These are phyloP conservation scores for Amborella trichopoda DNA, from an alignment of 164 flowering plant genomes.

Conservation along the genomic window DNA sequence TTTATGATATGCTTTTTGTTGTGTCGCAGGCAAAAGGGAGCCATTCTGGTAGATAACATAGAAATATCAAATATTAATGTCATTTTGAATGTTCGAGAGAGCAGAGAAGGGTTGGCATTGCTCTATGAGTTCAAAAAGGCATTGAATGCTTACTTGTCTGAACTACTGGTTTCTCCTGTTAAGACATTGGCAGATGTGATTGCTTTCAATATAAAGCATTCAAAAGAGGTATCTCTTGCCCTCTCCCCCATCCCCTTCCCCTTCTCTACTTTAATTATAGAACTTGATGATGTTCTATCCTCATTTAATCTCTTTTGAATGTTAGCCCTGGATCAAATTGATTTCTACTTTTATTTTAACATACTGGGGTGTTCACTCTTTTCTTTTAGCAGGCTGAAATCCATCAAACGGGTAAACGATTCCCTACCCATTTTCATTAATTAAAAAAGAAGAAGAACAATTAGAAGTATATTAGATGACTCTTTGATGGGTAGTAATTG, in stretches of 20 bases:
- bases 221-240: slow-evolving; percentile 37
- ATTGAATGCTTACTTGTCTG: slow-evolving; percentile 28
- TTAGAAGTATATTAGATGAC: too few species aligned
- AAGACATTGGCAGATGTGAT: slow-evolving; percentile 43
- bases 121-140: slow-evolving; percentile 44
- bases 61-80: slow-evolving; percentile 19
- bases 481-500: too few species aligned
- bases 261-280: background rate
- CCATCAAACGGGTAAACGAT: too few species aligned
- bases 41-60: slow-evolving; percentile 31
- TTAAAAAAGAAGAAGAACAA: too few species aligned
- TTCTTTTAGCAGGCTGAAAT: too few species aligned
- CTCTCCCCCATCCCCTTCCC: background rate
- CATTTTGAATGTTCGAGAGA: slow-evolving; percentile 8
- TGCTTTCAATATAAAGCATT: slow-evolving; percentile 32
- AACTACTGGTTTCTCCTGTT: slow-evolving; percentile 41
- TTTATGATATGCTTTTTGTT: too few species aligned
- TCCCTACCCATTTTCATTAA: too few species aligned
- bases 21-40: slow-evolving; percentile 21
- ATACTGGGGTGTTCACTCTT: too few species aligned
- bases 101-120: slow-evolving; percentile 21
- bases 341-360: too few species aligned
- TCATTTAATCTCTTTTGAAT: background rate
- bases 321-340: background rate
- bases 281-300: background rate